Evolutionary conservation across 2,329 filamentous ascomycete species (phyloP).

Genomic region (Zymoseptoria brevis): DNA sequence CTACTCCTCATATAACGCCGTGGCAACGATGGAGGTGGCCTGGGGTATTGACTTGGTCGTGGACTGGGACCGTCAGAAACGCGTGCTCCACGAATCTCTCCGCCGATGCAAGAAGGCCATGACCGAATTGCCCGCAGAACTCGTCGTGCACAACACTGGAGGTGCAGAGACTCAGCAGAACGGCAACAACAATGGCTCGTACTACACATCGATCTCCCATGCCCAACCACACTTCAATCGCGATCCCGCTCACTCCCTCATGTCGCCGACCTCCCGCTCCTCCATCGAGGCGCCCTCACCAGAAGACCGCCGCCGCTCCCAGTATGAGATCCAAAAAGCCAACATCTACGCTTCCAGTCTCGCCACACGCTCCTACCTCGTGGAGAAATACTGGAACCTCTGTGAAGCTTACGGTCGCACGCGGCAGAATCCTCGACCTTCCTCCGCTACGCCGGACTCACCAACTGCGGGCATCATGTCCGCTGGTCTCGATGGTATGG

Average conservation of each 20-base stretch:
- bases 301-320: slow-evolving; percentile 44
- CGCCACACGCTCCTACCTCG: slow-evolving; percentile 72
- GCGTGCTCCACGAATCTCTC: slow-evolving; percentile 63
- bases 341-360: slow-evolving; percentile 81
- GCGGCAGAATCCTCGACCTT: slow-evolving; percentile 34
- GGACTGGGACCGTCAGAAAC: slow-evolving; percentile 68
- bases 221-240: slow-evolving; percentile 17
- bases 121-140: slow-evolving; percentile 58
- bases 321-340: slow-evolving; percentile 85
- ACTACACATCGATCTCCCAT: slow-evolving; percentile 17
- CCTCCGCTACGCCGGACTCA: slow-evolving; percentile 30
- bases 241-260: slow-evolving; percentile 23
- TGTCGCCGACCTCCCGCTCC: slow-evolving; percentile 27
- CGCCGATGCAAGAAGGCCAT: slow-evolving; percentile 61
- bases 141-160: slow-evolving; percentile 48
- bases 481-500: slow-evolving; percentile 31
- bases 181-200: slow-evolving; percentile 17
- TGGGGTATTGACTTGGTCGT: slow-evolving; percentile 72
- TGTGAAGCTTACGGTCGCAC: slow-evolving; percentile 51
- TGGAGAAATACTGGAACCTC: slow-evolving; percentile 76
- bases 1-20: slow-evolving; percentile 69
- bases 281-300: slow-evolving; percentile 24
- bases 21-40: slow-evolving; percentile 72
- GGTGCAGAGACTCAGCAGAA: slow-evolving; percentile 22
- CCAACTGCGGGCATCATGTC: slow-evolving; percentile 28